These are phyloP conservation scores for Rauvolfia tetraphylla DNA, from an alignment of 257 asterid species.

Conservation along the genomic window DNA sequence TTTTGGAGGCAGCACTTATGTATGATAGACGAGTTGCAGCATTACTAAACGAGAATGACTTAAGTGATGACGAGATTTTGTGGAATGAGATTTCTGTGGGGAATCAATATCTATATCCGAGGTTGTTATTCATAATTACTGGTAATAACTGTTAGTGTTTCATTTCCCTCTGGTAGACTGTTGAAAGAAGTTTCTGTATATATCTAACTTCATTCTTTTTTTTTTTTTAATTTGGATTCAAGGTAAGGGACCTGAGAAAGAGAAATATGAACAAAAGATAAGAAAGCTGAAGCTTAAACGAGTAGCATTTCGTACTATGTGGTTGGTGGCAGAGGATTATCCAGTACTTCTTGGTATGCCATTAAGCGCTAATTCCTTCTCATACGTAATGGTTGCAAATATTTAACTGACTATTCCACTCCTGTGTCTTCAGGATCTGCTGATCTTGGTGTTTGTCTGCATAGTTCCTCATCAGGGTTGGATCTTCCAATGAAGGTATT, in stretches of 20 bases:
- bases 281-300: constrained; percentile 79
- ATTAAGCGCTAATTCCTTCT: constrained; percentile 12
- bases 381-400: not conserved
- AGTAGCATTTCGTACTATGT: constrained; percentile 94
- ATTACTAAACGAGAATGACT: constrained; percentile 66
- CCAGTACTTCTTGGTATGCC: constrained; percentile 89
- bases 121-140: constrained; percentile 84
- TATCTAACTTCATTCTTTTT: not conserved
- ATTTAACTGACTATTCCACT: constrained; percentile 21
- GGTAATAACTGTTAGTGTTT: constrained; percentile 43
- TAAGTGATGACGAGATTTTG: constrained; percentile 48
- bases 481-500: constrained; percentile 95
- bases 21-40: constrained; percentile 95
- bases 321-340: constrained; percentile 95
- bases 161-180: not conserved
- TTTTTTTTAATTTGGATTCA: constrained; percentile 10
- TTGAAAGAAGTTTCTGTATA: constrained; percentile 1
- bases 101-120: constrained; percentile 58
- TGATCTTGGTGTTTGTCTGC: constrained; percentile 91
- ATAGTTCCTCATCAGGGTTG: constrained; percentile 93
- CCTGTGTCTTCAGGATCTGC: constrained; percentile 64
- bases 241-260: constrained; percentile 99
- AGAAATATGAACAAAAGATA: constrained; percentile 78
- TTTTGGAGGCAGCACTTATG: constrained; percentile 95
- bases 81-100: constrained; percentile 70